These are phyloP conservation scores for Tetraselmis striata DNA, from an alignment of 139 green algal genomes.

Conservation along the genomic window DNA sequence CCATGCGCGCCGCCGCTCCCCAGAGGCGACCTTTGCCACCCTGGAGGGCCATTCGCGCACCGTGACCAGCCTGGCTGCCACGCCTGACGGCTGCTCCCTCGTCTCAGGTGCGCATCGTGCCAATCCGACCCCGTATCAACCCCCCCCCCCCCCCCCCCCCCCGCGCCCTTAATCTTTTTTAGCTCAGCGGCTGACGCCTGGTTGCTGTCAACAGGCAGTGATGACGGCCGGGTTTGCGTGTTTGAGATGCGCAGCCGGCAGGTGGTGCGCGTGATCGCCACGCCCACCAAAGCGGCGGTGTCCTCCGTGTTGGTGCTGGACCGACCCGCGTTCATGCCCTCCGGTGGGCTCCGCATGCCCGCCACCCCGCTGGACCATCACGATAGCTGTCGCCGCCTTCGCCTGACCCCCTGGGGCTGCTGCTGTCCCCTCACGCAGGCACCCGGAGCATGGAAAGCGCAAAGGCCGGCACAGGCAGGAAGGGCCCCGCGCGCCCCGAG, in stretches of 20 bases:
- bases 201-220: constrained; percentile 31
- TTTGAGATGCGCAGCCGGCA: constrained; percentile 75
- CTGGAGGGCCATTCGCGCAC: constrained; percentile 46
- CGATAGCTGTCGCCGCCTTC: background rate
- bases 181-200: background rate
- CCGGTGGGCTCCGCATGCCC: background rate
- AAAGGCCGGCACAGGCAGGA: constrained; percentile 8
- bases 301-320: constrained; percentile 45
- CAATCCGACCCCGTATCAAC: too few relatives aligned
- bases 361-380: background rate
- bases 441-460: background rate
- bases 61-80: constrained; percentile 46
- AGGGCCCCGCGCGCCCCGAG: constrained; percentile 43
- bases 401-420: background rate
- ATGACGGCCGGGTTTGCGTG: constrained; percentile 58
- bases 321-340: constrained; percentile 32
- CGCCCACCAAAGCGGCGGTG: constrained; percentile 47
- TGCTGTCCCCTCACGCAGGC: constrained; percentile 5
- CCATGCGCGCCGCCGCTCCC: background rate
- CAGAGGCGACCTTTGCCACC: background rate
- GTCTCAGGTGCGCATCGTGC: constrained; percentile 46
- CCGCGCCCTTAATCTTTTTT: background rate
- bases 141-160: too few relatives aligned
- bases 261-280: constrained; percentile 42
- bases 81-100: constrained; percentile 46